Evolutionary conservation across 768 basidiomycete genomes (phyloP), one percentile per base, ranked within the genome.

Genomic region (Heimioporus sp.): DNA sequence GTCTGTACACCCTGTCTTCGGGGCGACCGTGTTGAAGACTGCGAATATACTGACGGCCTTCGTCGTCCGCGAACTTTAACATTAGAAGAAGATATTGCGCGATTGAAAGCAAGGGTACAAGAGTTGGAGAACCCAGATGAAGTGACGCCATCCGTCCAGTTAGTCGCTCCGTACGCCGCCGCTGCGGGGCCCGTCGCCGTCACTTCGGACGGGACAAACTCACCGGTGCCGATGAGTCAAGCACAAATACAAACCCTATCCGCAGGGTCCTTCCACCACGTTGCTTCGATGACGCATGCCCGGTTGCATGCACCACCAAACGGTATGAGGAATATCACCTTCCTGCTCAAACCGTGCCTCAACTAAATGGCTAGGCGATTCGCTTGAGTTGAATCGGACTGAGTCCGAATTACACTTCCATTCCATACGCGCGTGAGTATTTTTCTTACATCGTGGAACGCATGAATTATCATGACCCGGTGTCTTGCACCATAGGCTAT

Each of bases 31-130:
- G 75, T 75, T 24, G 85, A 85, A 48, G 83, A 83, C 30, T 89
- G 87, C 65, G 86, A 88, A 68, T 89, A 87, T 65, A 74, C 80
- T 7, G 86, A 87, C 59, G 82, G 80, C 6, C 77, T 76, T 31
- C 78, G 78, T 39, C 78, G 82, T 52, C 81, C 86, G 17, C 72
- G 79, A 49, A 86, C 80, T 4, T 76, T 83, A 59, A 71, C 75
- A 5, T 66, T 88, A 17, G 83, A 86, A 62, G 83, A 85, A 35
- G 77, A 81, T 2, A 71, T 87, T 20, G 69, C 75, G 1, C 72
- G 79, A 30, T 68, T 87, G 34, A 78, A 79, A 64, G 75, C 80
- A 37, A 76, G 85, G 36, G 70, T 88, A 9, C 71, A 72, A 43
- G 82, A 84, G 62, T 67, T 82, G 28, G 81, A 84, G 59, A 69